Evolutionary conservation across 352 stramenopile genomes (phyloP), one percentile per base, ranked within the genome.

Genomic region (Phytophthora melonis): DNA sequence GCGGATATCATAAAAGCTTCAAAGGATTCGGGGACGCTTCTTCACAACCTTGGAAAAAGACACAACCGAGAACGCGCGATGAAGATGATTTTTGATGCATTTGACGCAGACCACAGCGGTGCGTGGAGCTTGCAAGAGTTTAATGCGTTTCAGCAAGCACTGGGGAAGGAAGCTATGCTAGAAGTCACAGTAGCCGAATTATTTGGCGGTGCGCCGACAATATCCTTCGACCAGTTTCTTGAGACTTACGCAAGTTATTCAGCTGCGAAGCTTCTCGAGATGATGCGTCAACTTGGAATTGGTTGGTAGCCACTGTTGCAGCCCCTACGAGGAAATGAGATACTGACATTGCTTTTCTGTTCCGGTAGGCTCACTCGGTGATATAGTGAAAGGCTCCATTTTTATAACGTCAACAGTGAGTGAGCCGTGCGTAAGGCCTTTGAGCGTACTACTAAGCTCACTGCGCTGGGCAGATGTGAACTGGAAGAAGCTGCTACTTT

Each of bases 131-230:
- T 88, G 1, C 77, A 90, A 75, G 79, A 92, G 27, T 93, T 92
- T 57, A 93, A 93, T 36, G 53, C 61, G 3, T 88, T 91, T 23
- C 84, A 90, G 61, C 84, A 92, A 66, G 75, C 81, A 1, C 65
- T 88, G 8, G 63, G 63, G 21, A 77, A 86, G 39, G 76, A 77
- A 45, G 77, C 81, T 21, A 58, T 93, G 5, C 65, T 77, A 16
- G 77, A 88, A 63, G 30, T 34, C 1, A 75, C 63, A 30, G 74
- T 93, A 21, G n/a, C 32, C 10, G 60, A 87, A 19, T 63, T 89
- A 19, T 90, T 91, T 57, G 52, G 59, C 9, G 70, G 43, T 0
- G 23, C 54, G 14, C 63, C 68, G 43, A 67, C 34, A 9, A 54
- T 93, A 19, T 70, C 77, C 3, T 72, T 78, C 32, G 55, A 62